Evolutionary conservation across 495 filamentous ascomycete species (phyloP), one percentile per base, ranked within the genome.

Genomic region (Aspergillus campestris): DNA sequence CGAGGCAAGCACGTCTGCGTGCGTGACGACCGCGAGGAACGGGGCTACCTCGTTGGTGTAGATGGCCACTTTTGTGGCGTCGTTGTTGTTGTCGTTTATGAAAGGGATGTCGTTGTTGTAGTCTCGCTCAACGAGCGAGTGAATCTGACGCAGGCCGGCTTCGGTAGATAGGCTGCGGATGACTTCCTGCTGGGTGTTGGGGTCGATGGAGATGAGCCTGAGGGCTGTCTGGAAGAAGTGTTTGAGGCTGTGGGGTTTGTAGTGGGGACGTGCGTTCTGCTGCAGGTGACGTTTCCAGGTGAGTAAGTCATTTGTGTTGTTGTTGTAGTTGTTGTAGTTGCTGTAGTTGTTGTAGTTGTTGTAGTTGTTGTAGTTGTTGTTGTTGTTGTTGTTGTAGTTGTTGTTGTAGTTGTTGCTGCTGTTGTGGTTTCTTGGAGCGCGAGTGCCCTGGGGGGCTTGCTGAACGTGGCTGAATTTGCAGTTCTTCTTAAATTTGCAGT

Each of bases 11-110:
- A 83, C 68, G 15, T 74, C 62, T 3, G 65, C 62, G 52, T 78
- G 64, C 12, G 76, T 66, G 37, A 84, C 65, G 12, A 64, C 69
- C 41, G 60, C 54, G 33, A 80, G 59, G 47, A 83, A 79, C 5
- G 76, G 72, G 29, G 80, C 55, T 6, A 73, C 57, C 52, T 63
- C 52, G 12, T 52, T 58, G 36, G 34, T 48, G 18, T 24, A 24
- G 18, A 4, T 24, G 18, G 18, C 18, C 4, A 24, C 1, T 24
- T 4, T 24, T 24, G 18, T 4, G 18, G 18, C 18, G 18, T 24
- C 18, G 18, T 24, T 24, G 18, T 24, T 24, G 18, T 24, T 24
- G 18, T 24, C 4, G 18, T 24, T 24, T 4, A 24, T 24, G 18
- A 51, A 71, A 70, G n/a, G 63, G 38, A 40, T 31, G 14, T 28